Evolutionary conservation across 108 stramenopile species (phyloP).

Genomic region (Nitzschia sp.): DNA sequence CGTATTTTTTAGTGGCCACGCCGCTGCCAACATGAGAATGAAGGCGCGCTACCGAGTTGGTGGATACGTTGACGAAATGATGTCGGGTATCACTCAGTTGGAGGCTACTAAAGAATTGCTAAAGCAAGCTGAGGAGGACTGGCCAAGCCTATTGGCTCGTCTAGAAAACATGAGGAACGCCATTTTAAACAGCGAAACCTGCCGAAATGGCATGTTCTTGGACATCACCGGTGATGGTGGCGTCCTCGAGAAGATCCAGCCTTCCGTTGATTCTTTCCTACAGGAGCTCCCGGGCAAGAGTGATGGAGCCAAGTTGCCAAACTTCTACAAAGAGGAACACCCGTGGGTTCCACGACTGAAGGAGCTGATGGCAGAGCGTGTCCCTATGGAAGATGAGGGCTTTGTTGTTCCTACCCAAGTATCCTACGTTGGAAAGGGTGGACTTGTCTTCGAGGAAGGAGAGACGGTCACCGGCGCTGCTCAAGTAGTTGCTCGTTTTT

Average conservation of each 20-base stretch:
- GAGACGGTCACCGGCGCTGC: conserved; percentile 81
- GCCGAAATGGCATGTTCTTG: conserved; percentile 84
- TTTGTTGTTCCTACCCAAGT: conserved; percentile 96
- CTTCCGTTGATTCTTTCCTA: conserved; percentile 69
- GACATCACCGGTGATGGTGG: conserved; percentile 90
- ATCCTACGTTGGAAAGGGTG: conserved; percentile 92
- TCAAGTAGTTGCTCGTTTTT: conserved; percentile 75
- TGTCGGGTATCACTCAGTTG: conserved; percentile 86
- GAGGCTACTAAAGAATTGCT: conserved; percentile 75
- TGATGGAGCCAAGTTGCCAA: conserved; percentile 58
- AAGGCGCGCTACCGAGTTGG: conserved; percentile 79
- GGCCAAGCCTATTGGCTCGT: conserved; percentile 81
- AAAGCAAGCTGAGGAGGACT: conserved; percentile 92
- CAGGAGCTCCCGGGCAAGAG: conserved; percentile 67
- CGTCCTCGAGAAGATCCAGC: conserved; percentile 70
- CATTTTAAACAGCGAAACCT: conserved; percentile 66
- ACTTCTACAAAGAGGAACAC: conserved; percentile 75
- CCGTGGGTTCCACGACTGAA: conserved; percentile 81
- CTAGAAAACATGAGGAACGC: conserved; percentile 85
- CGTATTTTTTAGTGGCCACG: conserved; percentile 62
- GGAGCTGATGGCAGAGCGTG: conserved; percentile 68
- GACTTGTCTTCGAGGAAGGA: conserved; percentile 79
- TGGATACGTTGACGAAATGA: conserved; percentile 91
- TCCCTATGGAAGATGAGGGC: conserved; percentile 82
- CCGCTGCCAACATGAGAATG: conserved; percentile 77